Percentiles rank a stretch among this genome's conserved stretches.
Evolutionary conservation across 2,329 filamentous ascomycete genomes (phyloP).

Genomic region (Xylariaceae sp.): DNA sequence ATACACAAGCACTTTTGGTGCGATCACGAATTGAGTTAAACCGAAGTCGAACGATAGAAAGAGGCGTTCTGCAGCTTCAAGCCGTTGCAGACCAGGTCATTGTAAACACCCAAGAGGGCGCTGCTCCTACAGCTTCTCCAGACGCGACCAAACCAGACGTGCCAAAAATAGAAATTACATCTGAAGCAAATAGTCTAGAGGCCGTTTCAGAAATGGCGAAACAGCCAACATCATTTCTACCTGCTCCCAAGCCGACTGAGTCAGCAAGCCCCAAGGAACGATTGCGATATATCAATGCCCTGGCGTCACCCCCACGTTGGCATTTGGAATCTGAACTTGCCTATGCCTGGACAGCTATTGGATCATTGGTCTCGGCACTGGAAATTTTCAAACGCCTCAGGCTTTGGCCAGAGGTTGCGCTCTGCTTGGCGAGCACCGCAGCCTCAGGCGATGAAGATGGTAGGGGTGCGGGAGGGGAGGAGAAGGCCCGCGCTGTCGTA

Average conservation of each 20-base stretch:
- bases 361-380: constrained; percentile 81
- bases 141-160: constrained; percentile 27
- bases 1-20: constrained; percentile 88
- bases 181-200: constrained; percentile 25
- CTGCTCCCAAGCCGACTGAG: constrained; percentile 68
- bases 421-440: constrained; percentile 70
- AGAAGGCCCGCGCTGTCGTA: constrained; percentile 73
- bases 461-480: constrained; percentile 60
- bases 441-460: constrained; percentile 55
- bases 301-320: constrained; percentile 85
- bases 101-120: constrained; percentile 59
- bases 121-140: constrained; percentile 21
- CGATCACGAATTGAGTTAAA: constrained; percentile 87
- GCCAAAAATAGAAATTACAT: constrained; percentile 44
- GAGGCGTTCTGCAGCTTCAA: constrained; percentile 87
- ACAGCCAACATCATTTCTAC: constrained; percentile 74
- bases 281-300: constrained; percentile 76
- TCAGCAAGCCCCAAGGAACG: constrained; percentile 74
- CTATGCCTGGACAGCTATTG: constrained; percentile 84
- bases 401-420: constrained; percentile 90
- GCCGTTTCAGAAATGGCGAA: constrained; percentile 18
- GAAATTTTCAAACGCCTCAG: constrained; percentile 93
- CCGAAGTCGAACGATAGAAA: constrained; percentile 79
- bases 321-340: constrained; percentile 92
- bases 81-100: constrained; percentile 94